Percentiles rank a stretch among this genome's conserved stretches.
These are phyloP conservation scores for Metschnikowia drakensbergensis DNA, from an alignment of 805 yeast species.

Conservation along the genomic window DNA sequence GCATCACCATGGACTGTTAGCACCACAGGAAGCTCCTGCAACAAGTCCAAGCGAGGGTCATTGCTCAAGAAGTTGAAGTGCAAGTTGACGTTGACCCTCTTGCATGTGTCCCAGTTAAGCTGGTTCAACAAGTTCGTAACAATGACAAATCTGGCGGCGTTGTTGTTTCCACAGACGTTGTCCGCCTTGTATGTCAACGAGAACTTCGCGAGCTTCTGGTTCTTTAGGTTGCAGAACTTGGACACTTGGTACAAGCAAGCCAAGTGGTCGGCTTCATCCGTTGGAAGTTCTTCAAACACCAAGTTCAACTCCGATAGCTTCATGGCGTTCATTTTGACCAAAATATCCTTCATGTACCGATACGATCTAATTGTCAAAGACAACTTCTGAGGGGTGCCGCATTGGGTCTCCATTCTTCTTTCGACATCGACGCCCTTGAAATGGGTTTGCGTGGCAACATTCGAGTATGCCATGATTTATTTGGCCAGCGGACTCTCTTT, in stretches of 20 bases:
- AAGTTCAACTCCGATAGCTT: constrained; percentile 11
- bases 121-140: constrained; percentile 12
- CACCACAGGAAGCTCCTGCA: constrained; percentile 15
- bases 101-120: constrained; percentile 14
- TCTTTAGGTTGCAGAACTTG: constrained; percentile 6
- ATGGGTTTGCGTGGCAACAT: constrained; percentile 2
- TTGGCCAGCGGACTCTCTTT: neutral
- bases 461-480: constrained; percentile 4
- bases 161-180: constrained; percentile 9
- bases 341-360: constrained; percentile 2
- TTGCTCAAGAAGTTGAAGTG: constrained; percentile 10
- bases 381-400: neutral
- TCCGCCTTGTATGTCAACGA: constrained; percentile 14
- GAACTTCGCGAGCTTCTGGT: constrained; percentile 5
- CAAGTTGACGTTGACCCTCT: constrained; percentile 8
- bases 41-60: constrained; percentile 12
- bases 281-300: constrained; percentile 7
- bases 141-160: constrained; percentile 14
- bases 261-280: constrained; percentile 6
- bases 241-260: constrained; percentile 8
- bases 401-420: constrained; percentile 3
- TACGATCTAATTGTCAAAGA: constrained; percentile 4
- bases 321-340: constrained; percentile 5
- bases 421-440: neutral
- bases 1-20: constrained; percentile 9